These are phyloP conservation scores for Malassezia arunalokei DNA, from an alignment of 1,284 basidiomycete species.

Conservation along the genomic window DNA sequence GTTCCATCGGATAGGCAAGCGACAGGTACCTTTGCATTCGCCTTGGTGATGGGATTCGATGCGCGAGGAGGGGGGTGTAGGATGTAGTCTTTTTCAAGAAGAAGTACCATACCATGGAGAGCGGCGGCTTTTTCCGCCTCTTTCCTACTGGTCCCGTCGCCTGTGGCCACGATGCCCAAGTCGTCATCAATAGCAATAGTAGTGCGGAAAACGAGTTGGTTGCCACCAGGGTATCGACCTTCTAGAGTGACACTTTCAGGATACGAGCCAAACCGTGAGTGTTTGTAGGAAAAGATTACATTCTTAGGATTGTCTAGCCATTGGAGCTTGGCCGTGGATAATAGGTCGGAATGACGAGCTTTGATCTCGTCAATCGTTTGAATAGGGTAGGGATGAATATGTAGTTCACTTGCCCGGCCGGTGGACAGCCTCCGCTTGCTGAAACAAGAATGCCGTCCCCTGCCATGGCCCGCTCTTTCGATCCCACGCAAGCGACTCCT, in stretches of 20 bases:
- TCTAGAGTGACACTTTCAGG: constrained; percentile 24
- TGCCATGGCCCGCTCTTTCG: constrained; percentile 7
- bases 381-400: not conserved
- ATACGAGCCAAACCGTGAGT: constrained; percentile 19
- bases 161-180: constrained; percentile 19
- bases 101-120: constrained; percentile 26
- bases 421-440: not conserved
- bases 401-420: not conserved
- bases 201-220: constrained; percentile 24
- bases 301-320: constrained; percentile 35
- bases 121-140: constrained; percentile 62
- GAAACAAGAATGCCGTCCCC: not conserved
- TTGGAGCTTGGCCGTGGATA: constrained; percentile 51
- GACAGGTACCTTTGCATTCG: constrained; percentile 4
- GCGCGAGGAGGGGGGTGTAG: constrained; percentile 23
- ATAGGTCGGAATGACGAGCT: constrained; percentile 52
- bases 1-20: constrained; percentile 57
- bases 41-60: constrained; percentile 47
- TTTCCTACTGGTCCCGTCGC: constrained; percentile 60
- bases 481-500: constrained; percentile 3
- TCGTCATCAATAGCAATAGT: constrained; percentile 4
- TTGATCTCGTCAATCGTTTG: not conserved
- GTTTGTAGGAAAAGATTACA: constrained; percentile 27
- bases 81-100: constrained; percentile 22
- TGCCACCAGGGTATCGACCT: constrained; percentile 25